Evolutionary conservation across 1,284 basidiomycete genomes (phyloP), one percentile per base, ranked within the genome.

Genomic region (Calocybe gambosa): DNA sequence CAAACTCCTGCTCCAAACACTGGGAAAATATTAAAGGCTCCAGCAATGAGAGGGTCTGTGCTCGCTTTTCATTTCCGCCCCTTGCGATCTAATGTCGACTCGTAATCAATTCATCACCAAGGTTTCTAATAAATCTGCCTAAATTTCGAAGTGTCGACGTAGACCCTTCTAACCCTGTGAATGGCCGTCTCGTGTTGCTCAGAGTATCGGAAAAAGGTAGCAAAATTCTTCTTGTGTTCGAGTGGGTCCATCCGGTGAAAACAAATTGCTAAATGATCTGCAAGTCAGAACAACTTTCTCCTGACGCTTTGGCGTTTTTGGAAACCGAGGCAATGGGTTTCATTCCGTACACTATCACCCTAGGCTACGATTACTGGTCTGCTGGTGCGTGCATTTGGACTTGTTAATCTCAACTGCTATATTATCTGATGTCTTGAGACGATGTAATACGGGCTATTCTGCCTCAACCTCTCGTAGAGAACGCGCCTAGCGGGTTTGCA

Each of bases 401-500:
- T 43, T 35, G 19, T 38, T 23, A 40, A 43, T 26, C 29, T 20
- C 19, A n/a, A 21, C 6, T 13, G 35, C 39, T 28, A 18, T 20
- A 33, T 40, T 34, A 15, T 25, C 9, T 38, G n/a, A 31, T 36
- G 13, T 23, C 8, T 35, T 16, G 44, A 93, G 93, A 90, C 59
- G 87, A 95, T 40, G 85, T 96, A 38, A 67, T 97, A 6, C 75
- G 84, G 45, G 73, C 85, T 5, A 74, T 93, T 38, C 71, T 97
- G 10, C 93, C 93, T 0, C 74, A 83, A 50, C 73, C 82, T 15
- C 70, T 93, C 1, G 72, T 79, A 16, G 82, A 87, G 40, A 87
- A 85, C 34, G 81, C 89, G 1, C 95, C 95, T 0, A 81, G 82
- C 0, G 88, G 91, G 0, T 99, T 93, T 66, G 86, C 95, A 8